Evolutionary conservation across 2,329 filamentous ascomycete species (phyloP).

Genomic region (Rutstroemia sp.): DNA sequence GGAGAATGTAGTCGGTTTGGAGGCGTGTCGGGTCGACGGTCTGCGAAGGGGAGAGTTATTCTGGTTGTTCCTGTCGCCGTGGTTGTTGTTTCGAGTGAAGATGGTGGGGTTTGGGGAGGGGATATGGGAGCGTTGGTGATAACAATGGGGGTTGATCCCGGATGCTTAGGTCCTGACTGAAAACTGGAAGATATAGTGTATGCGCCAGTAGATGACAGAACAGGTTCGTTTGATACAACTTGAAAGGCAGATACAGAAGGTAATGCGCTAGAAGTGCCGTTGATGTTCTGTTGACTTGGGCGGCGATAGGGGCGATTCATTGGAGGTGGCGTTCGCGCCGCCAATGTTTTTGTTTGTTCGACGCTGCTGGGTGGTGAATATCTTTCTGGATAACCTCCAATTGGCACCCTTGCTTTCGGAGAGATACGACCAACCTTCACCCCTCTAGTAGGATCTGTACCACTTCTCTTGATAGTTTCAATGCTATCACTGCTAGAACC

Average conservation of each 20-base stretch:
- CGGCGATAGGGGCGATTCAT: constrained; percentile 6
- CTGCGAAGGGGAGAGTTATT: neutral
- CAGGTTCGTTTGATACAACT: neutral
- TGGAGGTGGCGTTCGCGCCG: neutral
- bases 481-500: no score
- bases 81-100: neutral
- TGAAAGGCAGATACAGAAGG: neutral
- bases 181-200: neutral
- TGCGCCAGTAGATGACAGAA: neutral
- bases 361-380: neutral
- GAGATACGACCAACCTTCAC: no score
- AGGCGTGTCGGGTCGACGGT: neutral
- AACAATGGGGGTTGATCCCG: neutral
- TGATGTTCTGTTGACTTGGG: neutral
- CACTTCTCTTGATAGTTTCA: no score
- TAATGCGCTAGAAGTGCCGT: neutral
- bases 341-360: neutral
- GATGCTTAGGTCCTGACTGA: neutral
- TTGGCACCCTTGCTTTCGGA: no score
- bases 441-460: no score
- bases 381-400: neutral
- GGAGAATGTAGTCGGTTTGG: neutral
- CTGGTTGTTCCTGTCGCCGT: neutral
- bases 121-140: neutral
- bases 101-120: neutral